Evolutionary conservation across 148 eudicot species (phyloP).

Genomic region (Rheum nobile): DNA sequence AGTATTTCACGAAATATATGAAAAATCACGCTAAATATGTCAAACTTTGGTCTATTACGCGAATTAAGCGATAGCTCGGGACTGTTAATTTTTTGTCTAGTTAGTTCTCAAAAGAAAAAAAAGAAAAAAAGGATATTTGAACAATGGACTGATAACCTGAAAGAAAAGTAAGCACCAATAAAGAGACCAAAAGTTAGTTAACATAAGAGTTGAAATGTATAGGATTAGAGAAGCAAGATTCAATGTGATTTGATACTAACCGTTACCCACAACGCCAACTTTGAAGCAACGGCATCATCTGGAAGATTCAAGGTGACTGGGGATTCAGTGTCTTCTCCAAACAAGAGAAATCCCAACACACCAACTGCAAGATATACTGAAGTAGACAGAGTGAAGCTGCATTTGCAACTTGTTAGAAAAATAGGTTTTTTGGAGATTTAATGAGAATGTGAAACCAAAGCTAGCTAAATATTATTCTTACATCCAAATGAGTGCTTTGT

Average conservation of each 20-base stretch:
- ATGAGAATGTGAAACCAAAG: too few relatives aligned
- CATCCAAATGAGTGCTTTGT: constrained; percentile 32
- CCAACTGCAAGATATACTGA: constrained; percentile 54
- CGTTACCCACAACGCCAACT: constrained; percentile 61
- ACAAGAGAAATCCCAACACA: constrained; percentile 76
- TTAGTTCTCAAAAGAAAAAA: too few relatives aligned
- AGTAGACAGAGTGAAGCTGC: constrained; percentile 63
- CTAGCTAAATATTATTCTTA: constrained; percentile 4
- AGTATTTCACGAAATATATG: too few relatives aligned
- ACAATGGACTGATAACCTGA: constrained; percentile 67
- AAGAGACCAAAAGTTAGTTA: too few relatives aligned
- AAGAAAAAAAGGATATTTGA: constrained; percentile 69
- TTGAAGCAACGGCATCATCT: constrained; percentile 36
- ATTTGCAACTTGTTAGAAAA: background rate
- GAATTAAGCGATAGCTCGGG: too few relatives aligned
- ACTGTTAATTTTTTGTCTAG: too few relatives aligned
- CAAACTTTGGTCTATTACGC: too few relatives aligned
- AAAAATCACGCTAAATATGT: too few relatives aligned
- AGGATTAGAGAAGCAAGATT: too few relatives aligned
- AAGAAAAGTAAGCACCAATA: too few relatives aligned
- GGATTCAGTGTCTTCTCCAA: constrained; percentile 61
- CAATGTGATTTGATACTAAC: constrained; percentile 28
- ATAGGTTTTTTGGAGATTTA: too few relatives aligned
- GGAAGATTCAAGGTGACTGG: constrained; percentile 86
- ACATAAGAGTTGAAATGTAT: too few relatives aligned